Evolutionary conservation across 2,329 filamentous ascomycete species (phyloP).

Genomic region (Fusarium anguioides): DNA sequence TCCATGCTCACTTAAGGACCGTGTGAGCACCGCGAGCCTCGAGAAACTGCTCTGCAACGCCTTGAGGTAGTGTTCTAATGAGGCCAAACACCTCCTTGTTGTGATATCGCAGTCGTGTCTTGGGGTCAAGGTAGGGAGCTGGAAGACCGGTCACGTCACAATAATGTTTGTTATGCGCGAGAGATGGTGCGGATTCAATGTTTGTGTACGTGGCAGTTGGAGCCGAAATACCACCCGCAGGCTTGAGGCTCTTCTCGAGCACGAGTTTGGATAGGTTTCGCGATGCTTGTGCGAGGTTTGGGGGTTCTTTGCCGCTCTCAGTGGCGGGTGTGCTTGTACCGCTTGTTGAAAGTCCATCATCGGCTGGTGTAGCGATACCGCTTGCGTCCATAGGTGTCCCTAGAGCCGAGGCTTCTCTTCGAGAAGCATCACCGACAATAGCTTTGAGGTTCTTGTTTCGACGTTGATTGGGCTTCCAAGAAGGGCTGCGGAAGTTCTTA

Average conservation of each 20-base stretch:
- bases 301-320: conserved; percentile 57
- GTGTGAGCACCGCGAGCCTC: conserved; percentile 93
- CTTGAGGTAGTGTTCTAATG: conserved; percentile 83
- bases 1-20: conserved; percentile 77
- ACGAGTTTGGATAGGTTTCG: conserved; percentile 88
- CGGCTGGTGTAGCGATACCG: conserved; percentile 75
- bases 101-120: conserved; percentile 92
- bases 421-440: conserved; percentile 87
- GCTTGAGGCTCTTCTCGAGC: conserved; percentile 79
- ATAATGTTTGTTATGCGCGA: conserved; percentile 87
- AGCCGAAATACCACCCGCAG: conserved; percentile 54
- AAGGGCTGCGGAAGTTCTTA: conserved; percentile 89
- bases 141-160: conserved; percentile 95
- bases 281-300: conserved; percentile 89
- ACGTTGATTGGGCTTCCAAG: conserved; percentile 92
- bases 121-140: conserved; percentile 94
- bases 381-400: conserved; percentile 81
- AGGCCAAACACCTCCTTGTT: conserved; percentile 91
- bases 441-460: conserved; percentile 99
- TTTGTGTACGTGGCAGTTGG: conserved; percentile 92
- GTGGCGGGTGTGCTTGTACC: conserved; percentile 67
- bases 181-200: conserved; percentile 91
- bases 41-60: conserved; percentile 86
- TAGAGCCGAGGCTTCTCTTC: conserved; percentile 88
- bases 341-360: conserved; percentile 67